Conservation (phyloP, 192 early-diverging fungal genomes). For the Linnemannia schmuckeri region DNA sequence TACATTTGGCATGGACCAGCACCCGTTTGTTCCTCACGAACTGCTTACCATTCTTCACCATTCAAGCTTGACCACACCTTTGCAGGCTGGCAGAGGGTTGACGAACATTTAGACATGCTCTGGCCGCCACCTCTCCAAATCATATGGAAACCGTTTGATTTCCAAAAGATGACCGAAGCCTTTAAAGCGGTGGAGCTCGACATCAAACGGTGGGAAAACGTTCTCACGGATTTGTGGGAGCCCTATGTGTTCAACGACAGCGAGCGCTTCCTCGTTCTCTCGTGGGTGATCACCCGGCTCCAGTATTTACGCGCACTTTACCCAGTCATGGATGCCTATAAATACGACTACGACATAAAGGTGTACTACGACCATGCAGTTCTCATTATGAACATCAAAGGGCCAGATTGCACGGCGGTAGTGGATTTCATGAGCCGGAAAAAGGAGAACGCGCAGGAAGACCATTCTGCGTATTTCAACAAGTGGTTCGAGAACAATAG, state of each 20-base stretch:
- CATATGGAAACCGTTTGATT: neutral
- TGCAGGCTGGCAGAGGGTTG: neutral
- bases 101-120: neutral
- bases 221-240: neutral
- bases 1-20: constrained; percentile 5
- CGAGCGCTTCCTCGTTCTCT: neutral
- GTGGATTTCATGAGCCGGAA: neutral
- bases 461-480: neutral
- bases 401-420: neutral
- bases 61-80: neutral
- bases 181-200: neutral
- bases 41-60: neutral
- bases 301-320: neutral
- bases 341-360: neutral
- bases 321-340: neutral
- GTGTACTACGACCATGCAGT: neutral
- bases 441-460: neutral
- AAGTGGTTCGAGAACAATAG: neutral
- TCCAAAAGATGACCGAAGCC: neutral
- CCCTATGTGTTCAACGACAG: neutral
- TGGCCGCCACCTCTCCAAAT: neutral
- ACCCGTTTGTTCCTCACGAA: neutral
- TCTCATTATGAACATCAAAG: neutral
- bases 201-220: neutral
- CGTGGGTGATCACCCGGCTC: neutral